These are phyloP conservation scores for Rhododendron kiyosumense DNA, from an alignment of 148 eudicot genomes.

Conservation along the genomic window DNA sequence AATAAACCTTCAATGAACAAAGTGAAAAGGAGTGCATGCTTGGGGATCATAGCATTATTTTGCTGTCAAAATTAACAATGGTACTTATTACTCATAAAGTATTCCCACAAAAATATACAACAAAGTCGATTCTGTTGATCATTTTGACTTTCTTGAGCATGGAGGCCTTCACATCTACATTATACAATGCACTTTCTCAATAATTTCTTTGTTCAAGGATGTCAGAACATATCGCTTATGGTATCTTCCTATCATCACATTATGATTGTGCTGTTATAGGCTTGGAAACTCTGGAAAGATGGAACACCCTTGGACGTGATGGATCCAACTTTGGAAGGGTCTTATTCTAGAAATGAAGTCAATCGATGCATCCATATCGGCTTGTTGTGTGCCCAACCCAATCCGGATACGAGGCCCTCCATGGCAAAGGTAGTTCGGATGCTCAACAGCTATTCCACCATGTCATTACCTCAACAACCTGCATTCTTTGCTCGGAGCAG, in stretches of 20 bases:
- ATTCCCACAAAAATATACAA: neutral
- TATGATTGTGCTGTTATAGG: conserved; percentile 8
- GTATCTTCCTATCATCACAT: neutral
- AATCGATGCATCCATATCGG: conserved; percentile 31
- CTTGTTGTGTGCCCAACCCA: conserved; percentile 34
- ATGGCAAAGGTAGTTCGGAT: conserved; percentile 33
- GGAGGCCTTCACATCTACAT: neutral
- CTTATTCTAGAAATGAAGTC: conserved; percentile 15
- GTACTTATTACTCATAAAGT: neutral
- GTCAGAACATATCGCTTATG: neutral
- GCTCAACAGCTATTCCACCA: conserved; percentile 27
- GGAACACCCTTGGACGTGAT: conserved; percentile 16
- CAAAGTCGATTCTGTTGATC: neutral
- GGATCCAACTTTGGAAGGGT: conserved; percentile 17
- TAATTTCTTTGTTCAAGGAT: neutral
- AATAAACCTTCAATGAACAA: neutral
- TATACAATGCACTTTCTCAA: neutral
- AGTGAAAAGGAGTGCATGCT: neutral
- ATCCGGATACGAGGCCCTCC: conserved; percentile 23
- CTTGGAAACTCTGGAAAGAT: conserved; percentile 34
- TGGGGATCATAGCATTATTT: neutral
- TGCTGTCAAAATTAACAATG: neutral
- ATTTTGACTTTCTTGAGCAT: neutral
- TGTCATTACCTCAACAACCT: conserved; percentile 26
- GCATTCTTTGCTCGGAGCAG: conserved; percentile 15